Evolutionary conservation across 305 asterid genomes (phyloP).

Genomic region (Ruellia speciosa): DNA sequence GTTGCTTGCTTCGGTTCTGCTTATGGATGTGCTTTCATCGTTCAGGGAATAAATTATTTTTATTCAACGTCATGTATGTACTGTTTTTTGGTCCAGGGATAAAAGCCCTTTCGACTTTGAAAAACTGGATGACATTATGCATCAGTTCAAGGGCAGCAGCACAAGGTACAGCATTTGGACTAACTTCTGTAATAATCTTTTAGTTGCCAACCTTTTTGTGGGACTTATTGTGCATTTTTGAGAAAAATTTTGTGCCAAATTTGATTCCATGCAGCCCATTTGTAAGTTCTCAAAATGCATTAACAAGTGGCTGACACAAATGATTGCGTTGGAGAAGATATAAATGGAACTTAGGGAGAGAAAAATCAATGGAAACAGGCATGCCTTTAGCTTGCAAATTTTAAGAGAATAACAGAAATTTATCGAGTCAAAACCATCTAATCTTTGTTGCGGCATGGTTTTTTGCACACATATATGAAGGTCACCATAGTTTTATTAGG

Average conservation of each 20-base stretch:
- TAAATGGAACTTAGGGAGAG: background rate
- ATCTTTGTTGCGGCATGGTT: too few species aligned
- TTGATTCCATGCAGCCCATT: background rate
- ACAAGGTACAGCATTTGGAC: slow-evolving; percentile 42
- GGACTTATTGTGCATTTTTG: background rate
- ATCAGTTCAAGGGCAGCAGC: slow-evolving; percentile 72
- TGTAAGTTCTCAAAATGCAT: background rate
- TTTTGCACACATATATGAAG: too few species aligned
- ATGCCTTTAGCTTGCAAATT: too few species aligned
- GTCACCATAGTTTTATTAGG: too few species aligned
- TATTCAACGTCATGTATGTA: background rate
- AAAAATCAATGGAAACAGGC: background rate
- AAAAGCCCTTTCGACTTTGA: slow-evolving; percentile 41
- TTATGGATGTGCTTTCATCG: background rate
- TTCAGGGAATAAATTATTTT: background rate
- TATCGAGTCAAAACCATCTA: too few species aligned
- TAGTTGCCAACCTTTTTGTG: background rate
- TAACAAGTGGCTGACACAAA: background rate
- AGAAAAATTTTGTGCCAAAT: background rate
- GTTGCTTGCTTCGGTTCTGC: slow-evolving; percentile 3
- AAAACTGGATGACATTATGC: slow-evolving; percentile 51
- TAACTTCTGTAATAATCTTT: background rate
- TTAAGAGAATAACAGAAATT: too few species aligned
- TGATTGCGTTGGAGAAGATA: too few species aligned
- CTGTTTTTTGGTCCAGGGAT: slow-evolving; percentile 35